phyloP scores from a whole-genome alignment of 1,139 yeast species.

The Trichomonascaceae sp. region DNA sequence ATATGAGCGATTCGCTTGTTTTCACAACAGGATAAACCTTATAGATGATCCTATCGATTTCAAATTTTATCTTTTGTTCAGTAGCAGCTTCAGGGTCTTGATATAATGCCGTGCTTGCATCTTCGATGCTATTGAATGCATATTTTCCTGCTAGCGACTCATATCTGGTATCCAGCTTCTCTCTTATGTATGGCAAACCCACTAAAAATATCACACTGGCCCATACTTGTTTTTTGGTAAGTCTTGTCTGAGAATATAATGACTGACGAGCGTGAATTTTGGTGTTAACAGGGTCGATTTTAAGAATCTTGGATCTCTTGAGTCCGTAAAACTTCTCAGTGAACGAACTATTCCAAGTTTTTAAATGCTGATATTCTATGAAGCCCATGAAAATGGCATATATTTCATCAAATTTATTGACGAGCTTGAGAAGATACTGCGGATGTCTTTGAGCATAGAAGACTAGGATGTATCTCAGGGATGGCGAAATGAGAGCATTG shows the following conservation, averaged over 20 bases:
- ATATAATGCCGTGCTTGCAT: constrained; percentile 28
- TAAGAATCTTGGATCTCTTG: constrained; percentile 47
- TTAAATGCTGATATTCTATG: constrained; percentile 70
- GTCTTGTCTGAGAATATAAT: constrained; percentile 50
- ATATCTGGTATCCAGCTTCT: constrained; percentile 60
- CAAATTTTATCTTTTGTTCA: constrained; percentile 21
- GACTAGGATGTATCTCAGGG: constrained; percentile 71
- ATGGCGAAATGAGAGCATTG: constrained; percentile 72
- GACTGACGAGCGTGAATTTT: constrained; percentile 37
- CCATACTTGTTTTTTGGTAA: constrained; percentile 50
- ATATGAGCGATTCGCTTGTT: constrained; percentile 42
- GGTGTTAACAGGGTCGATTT: constrained; percentile 26
- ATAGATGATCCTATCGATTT: constrained; percentile 44
- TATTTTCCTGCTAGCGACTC: constrained; percentile 59
- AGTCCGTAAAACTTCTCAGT: constrained; percentile 91
- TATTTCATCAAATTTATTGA: constrained; percentile 72
- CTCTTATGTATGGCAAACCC: constrained; percentile 61
- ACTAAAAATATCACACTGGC: constrained; percentile 59
- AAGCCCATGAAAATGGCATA: constrained; percentile 55
- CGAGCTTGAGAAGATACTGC: constrained; percentile 52
- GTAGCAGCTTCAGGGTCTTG: constrained; percentile 6
- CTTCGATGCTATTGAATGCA: constrained; percentile 44
- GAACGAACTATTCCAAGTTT: constrained; percentile 76
- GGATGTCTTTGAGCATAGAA: constrained; percentile 82
- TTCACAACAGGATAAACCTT: constrained; percentile 57